phyloP scores from a whole-genome alignment of 371 early-diverging fungal genomes.

The Lichtheimia ramosa region DNA sequence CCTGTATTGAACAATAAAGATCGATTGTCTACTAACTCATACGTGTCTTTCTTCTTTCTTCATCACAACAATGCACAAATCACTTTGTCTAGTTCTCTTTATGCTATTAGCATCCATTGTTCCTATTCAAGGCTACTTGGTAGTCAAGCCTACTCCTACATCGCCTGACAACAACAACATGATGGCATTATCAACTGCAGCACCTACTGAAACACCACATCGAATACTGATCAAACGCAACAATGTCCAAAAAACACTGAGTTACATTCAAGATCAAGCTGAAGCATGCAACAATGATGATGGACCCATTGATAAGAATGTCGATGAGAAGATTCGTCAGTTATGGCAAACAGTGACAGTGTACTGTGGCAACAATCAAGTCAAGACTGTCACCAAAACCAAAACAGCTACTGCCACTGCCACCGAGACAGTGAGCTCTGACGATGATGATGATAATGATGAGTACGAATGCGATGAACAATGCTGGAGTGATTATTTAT shows the following conservation, averaged over 20 bases:
- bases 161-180: not conserved
- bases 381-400: slow-evolving; percentile 35
- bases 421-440: slow-evolving; percentile 10
- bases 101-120: not conserved
- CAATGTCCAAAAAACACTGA: slow-evolving; percentile 22
- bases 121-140: slow-evolving; percentile 1
- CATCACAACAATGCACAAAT: not conserved
- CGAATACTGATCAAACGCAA: slow-evolving; percentile 21
- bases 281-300: slow-evolving; percentile 21
- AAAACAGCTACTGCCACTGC: slow-evolving; percentile 19
- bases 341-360: slow-evolving; percentile 39
- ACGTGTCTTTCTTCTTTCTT: not conserved
- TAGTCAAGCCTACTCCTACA: slow-evolving; percentile 1
- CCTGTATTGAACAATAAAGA: not conserved
- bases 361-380: slow-evolving; percentile 36
- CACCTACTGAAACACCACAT: slow-evolving; percentile 2
- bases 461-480: slow-evolving; percentile 22
- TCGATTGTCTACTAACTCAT: not conserved
- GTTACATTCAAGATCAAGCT: slow-evolving; percentile 35
- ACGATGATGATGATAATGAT: slow-evolving; percentile 6
- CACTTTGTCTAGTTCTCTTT: not conserved
- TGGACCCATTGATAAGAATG: slow-evolving; percentile 3
- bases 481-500: slow-evolving; percentile 45
- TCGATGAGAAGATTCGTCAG: slow-evolving; percentile 12
- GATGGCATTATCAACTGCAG: not conserved